Evolutionary conservation across 2,329 filamentous ascomycete genomes (phyloP).

Genomic region (Curvularia hawaiiensis): DNA sequence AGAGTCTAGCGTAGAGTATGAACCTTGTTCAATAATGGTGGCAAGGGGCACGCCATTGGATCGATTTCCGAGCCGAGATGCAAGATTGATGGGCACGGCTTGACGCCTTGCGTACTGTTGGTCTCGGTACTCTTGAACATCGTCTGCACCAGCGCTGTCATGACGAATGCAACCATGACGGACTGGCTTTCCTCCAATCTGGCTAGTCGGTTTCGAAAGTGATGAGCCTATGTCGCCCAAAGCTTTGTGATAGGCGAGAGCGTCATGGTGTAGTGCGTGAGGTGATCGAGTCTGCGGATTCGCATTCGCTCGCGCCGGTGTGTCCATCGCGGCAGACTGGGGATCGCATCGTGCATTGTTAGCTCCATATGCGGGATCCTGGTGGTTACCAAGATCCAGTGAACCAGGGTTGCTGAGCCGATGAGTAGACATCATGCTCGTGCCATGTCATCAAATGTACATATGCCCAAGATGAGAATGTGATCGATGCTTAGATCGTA

Average conservation of each 20-base stretch:
- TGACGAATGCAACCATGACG: constrained; percentile 23
- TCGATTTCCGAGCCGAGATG: constrained; percentile 35
- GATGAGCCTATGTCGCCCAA: constrained; percentile 17
- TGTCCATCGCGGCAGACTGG: constrained; percentile 17
- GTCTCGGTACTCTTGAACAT: constrained; percentile 8
- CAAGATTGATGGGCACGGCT: constrained; percentile 31
- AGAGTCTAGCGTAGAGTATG: constrained; percentile 49
- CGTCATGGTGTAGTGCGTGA: constrained; percentile 20
- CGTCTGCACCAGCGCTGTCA: constrained; percentile 7
- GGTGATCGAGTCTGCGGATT: constrained; percentile 9
- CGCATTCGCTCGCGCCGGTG: constrained; percentile 9
- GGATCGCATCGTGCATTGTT: constrained; percentile 13
- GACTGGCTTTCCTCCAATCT: constrained; percentile 8
- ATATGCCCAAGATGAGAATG: constrained; percentile 16
- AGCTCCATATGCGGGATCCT: constrained; percentile 11
- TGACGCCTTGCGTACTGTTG: constrained; percentile 27
- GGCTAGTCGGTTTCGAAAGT: constrained; percentile 6
- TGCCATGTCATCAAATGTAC: constrained; percentile 12
- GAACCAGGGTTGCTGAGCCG: constrained; percentile 10
- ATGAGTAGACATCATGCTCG: constrained; percentile 10
- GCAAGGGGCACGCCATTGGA: constrained; percentile 48
- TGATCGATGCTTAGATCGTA: constrained; percentile 22
- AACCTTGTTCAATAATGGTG: constrained; percentile 52
- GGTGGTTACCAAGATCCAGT: constrained; percentile 19
- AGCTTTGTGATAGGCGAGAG: constrained; percentile 29